These are phyloP conservation scores for Colletotrichum lupini DNA, from an alignment of 2,329 filamentous ascomycete species.

Conservation along the genomic window DNA sequence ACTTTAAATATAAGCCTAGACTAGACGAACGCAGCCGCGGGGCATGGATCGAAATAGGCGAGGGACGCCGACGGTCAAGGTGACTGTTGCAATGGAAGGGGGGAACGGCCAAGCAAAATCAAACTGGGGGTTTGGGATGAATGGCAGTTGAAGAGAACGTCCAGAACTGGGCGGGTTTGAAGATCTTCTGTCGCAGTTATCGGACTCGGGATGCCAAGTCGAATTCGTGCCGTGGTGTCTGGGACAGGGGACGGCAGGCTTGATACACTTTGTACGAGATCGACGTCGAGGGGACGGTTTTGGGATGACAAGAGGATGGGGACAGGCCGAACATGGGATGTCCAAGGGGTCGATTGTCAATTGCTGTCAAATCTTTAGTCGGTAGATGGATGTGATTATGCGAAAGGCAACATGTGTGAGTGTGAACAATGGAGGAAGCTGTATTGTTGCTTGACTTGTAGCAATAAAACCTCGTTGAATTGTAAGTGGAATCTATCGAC, in stretches of 20 bases:
- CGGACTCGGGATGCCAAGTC: neutral
- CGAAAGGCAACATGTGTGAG: neutral
- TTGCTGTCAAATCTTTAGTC: neutral
- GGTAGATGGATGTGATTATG: neutral
- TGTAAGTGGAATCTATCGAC: neutral
- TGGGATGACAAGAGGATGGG: constrained; percentile 12
- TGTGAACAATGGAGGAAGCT: neutral
- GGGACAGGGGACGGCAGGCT: neutral
- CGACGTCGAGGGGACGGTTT: constrained; percentile 26
- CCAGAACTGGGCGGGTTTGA: neutral
- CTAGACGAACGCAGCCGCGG: constrained; percentile 1
- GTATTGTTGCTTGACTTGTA: neutral
- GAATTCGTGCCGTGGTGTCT: neutral
- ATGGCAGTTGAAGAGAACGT: neutral
- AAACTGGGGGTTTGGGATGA: neutral
- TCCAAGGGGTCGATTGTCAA: neutral
- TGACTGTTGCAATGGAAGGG: neutral
- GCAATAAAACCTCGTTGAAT: neutral
- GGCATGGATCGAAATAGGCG: neutral
- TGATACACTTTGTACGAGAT: constrained; percentile 28
- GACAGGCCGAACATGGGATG: neutral
- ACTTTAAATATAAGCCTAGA: neutral
- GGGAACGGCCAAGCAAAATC: neutral
- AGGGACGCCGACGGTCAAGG: neutral
- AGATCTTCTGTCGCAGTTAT: neutral